Evolutionary conservation across 2,329 filamentous ascomycete genomes (phyloP).

Genomic region (Fusarium tuaranense): DNA sequence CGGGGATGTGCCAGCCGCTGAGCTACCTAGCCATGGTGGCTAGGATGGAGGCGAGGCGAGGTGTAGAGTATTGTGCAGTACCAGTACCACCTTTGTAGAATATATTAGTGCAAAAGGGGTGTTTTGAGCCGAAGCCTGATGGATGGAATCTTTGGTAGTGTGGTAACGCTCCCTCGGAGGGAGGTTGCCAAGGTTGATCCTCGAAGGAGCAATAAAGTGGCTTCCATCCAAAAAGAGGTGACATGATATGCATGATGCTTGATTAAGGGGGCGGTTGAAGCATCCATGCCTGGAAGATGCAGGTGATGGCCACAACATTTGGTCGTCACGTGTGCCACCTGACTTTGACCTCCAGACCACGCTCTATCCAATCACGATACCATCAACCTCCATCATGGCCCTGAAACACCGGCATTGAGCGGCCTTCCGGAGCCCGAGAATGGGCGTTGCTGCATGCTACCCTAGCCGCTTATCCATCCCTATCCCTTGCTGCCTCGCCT

Average conservation of each 20-base stretch:
- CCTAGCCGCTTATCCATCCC: slow-evolving; percentile 21
- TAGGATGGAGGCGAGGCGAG: background rate
- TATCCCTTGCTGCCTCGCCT: background rate
- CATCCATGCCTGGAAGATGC: background rate
- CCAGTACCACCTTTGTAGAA: slow-evolving; percentile 35
- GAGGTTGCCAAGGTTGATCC: background rate
- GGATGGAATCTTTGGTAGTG: background rate
- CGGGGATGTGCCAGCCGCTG: background rate
- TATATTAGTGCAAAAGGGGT: slow-evolving; percentile 31
- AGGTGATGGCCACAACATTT: background rate
- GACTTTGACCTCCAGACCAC: background rate
- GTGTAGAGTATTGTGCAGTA: slow-evolving; percentile 37
- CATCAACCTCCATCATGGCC: background rate
- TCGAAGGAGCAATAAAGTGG: background rate
- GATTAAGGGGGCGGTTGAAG: background rate
- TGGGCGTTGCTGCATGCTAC: background rate
- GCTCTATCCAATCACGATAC: background rate
- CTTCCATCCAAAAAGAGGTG: background rate
- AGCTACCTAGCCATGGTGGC: background rate
- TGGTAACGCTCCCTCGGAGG: background rate
- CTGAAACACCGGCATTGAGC: background rate
- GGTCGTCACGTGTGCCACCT: slow-evolving; percentile 31
- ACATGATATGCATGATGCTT: slow-evolving; percentile 4
- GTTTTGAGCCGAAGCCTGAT: background rate
- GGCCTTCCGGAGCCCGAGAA: background rate